Evolutionary conservation across 768 basidiomycete species (phyloP).

Genomic region (Jaapia argillacea): DNA sequence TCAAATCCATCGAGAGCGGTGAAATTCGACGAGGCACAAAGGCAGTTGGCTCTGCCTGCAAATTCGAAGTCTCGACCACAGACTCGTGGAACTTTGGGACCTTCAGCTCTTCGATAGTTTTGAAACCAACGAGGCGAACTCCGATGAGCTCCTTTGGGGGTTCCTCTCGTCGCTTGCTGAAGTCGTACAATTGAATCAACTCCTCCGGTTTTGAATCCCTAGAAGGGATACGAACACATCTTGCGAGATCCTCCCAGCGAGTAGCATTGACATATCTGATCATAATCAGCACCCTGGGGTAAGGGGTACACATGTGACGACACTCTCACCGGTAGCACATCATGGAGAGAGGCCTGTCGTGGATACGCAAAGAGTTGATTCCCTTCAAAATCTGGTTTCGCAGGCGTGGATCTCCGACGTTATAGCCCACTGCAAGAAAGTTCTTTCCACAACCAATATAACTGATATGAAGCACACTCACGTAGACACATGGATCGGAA

Average conservation of each 20-base stretch:
- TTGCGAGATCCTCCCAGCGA: slow-evolving; percentile 18
- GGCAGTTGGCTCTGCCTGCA: too few species aligned
- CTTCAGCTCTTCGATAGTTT: slow-evolving; percentile 19
- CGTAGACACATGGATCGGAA: slow-evolving; percentile 38
- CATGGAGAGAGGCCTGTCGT: background rate
- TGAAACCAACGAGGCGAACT: slow-evolving; percentile 22
- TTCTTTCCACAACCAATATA: background rate
- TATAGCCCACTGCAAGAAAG: slow-evolving; percentile 22
- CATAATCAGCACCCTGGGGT: background rate
- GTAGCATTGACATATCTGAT: slow-evolving; percentile 13
- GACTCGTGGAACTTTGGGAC: background rate
- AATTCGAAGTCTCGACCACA: background rate
- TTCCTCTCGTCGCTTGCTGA: background rate
- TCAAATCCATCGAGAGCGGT: too few species aligned
- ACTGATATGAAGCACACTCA: slow-evolving; percentile 16
- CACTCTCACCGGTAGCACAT: background rate
- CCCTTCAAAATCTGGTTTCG: slow-evolving; percentile 10
- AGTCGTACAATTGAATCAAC: slow-evolving; percentile 14
- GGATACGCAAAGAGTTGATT: slow-evolving; percentile 12
- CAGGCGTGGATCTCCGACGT: slow-evolving; percentile 10
- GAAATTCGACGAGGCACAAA: too few species aligned
- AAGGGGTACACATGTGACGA: background rate
- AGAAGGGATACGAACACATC: slow-evolving; percentile 13
- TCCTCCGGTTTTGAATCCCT: slow-evolving; percentile 14
- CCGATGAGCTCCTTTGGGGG: background rate